phyloP scores from a whole-genome alignment of 1,284 basidiomycete species.

The Boletus sp. region DNA sequence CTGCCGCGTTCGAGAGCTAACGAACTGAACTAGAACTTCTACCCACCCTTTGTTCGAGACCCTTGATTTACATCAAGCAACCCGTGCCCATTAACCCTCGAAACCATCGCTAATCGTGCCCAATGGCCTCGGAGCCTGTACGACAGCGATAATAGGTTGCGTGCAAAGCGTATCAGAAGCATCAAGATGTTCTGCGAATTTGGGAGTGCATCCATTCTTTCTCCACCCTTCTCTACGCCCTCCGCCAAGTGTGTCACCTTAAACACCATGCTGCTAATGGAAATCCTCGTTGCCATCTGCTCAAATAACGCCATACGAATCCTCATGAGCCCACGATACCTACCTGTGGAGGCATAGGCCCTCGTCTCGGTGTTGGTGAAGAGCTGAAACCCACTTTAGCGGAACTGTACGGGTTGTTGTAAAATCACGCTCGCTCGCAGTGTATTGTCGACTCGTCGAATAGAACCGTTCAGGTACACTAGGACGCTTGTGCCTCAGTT shows the following conservation, averaged over 20 bases:
- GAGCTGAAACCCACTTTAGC: neutral
- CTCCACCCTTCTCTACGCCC: conserved; percentile 29
- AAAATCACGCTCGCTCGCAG: neutral
- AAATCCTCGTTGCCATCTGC: conserved; percentile 9
- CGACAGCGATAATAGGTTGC: conserved; percentile 6
- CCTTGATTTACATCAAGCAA: conserved; percentile 18
- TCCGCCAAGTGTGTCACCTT: conserved; percentile 9
- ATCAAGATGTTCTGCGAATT: conserved; percentile 14
- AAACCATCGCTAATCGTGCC: conserved; percentile 15
- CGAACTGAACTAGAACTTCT: conserved; percentile 6
- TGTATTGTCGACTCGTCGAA: neutral
- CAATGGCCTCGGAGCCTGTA: conserved; percentile 16
- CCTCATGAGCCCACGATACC: conserved; percentile 7
- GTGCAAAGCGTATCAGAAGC: conserved; percentile 27
- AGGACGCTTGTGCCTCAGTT: neutral
- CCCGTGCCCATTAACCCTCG: conserved; percentile 15
- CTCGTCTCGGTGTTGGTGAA: neutral
- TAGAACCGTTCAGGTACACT: neutral
- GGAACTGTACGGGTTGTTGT: neutral
- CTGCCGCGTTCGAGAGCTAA: conserved; percentile 19
- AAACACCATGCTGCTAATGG: conserved; percentile 10
- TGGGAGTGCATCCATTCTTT: conserved; percentile 29
- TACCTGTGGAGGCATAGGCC: conserved; percentile 2
- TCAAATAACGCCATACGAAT: conserved; percentile 6
- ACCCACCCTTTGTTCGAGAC: conserved; percentile 16